Evolutionary conservation across 108 stramenopile species (phyloP).

Genomic region (Nannochloropsis gaditana): DNA sequence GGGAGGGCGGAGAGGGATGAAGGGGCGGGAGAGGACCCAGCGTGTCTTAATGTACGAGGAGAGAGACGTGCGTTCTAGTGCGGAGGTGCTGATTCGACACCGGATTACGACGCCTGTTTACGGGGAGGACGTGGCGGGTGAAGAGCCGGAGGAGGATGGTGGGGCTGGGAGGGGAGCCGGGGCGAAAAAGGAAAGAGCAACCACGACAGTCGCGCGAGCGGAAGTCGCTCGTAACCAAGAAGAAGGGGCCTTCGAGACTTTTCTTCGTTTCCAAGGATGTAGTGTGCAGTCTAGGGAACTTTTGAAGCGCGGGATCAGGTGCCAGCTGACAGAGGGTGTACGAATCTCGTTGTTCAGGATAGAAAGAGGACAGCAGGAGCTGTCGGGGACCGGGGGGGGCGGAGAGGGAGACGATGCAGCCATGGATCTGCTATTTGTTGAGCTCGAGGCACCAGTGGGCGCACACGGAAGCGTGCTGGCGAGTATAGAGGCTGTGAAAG

Average conservation of each 20-base stretch:
- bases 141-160: neutral
- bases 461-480: neutral
- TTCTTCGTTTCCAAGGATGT: neutral
- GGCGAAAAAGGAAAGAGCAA: too few relatives aligned
- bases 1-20: neutral
- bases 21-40: neutral
- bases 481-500: constrained; percentile 1
- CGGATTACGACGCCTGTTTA: neutral
- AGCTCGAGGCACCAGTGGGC: neutral
- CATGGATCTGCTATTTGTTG: neutral
- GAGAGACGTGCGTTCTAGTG: neutral
- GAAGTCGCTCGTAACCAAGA: neutral
- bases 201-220: neutral
- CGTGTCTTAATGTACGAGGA: neutral
- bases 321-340: neutral
- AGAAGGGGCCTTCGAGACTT: neutral
- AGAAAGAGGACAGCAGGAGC: neutral
- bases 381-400: neutral
- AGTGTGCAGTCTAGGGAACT: neutral
- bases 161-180: neutral
- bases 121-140: neutral
- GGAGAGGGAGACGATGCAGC: neutral
- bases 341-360: neutral
- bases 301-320: neutral
- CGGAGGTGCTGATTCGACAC: neutral